Evolutionary conservation across 495 filamentous ascomycete genomes (phyloP).

Genomic region (Tuber magnatum): DNA sequence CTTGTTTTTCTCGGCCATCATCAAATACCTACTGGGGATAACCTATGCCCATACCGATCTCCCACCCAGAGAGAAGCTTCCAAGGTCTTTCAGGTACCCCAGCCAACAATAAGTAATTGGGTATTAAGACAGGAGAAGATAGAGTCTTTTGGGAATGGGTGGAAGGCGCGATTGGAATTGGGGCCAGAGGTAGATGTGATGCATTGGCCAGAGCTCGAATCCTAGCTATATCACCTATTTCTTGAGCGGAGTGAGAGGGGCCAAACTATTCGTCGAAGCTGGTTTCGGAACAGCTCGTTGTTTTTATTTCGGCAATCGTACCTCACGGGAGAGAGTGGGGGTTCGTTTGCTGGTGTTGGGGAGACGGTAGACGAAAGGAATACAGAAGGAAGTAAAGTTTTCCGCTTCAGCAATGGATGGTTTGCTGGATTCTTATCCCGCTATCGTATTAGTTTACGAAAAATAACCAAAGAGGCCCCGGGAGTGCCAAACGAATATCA

Average conservation of each 20-base stretch:
- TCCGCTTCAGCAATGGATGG: not conserved
- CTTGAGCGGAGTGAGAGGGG: slow-evolving; percentile 1
- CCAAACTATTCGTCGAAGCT: not conserved
- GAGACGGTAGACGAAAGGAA: too few relatives aligned
- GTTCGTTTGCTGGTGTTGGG: too few relatives aligned
- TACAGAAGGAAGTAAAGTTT: not conserved
- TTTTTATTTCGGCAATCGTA: slow-evolving; percentile 1
- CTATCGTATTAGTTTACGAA: not conserved
- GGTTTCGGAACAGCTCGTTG: slow-evolving; percentile 2
- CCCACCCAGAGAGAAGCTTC: too few relatives aligned
- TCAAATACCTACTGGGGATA: not conserved
- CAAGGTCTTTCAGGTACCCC: too few relatives aligned
- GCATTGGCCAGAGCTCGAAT: slow-evolving; percentile 11
- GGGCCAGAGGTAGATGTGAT: not conserved
- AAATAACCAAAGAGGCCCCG: not conserved
- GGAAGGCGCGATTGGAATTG: too few relatives aligned
- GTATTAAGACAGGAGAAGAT: too few relatives aligned
- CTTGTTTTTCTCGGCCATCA: slow-evolving; percentile 4
- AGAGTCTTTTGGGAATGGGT: too few relatives aligned
- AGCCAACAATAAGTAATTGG: too few relatives aligned
- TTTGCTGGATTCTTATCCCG: not conserved
- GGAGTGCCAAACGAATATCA: not conserved
- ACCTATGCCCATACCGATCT: too few relatives aligned
- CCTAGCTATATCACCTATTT: slow-evolving; percentile 1
- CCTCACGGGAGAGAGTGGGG: not conserved